A percentile compares a stretch with the other conserved stretches of the same genome.
Conservation (phyloP, 202 grass and related monocot species). For the Bolboschoenoplectus hybrid region DNA sequence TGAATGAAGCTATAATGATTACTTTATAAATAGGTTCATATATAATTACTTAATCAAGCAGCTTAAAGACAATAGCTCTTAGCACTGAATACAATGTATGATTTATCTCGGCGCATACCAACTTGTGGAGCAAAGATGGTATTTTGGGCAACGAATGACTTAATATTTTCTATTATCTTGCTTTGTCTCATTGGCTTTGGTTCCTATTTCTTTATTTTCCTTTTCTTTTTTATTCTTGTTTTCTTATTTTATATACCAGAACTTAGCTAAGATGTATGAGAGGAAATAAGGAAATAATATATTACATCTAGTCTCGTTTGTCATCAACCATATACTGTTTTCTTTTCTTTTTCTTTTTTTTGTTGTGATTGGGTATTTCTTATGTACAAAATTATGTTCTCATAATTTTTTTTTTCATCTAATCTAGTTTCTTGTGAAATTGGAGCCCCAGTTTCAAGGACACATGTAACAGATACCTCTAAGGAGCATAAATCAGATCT, state of each 20-base stretch:
- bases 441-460: not conserved
- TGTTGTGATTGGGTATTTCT: not conserved
- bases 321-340: too few species aligned
- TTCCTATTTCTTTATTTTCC: not conserved
- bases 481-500: conserved; percentile 43
- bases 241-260: not conserved
- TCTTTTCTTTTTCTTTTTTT: too few species aligned
- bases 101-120: not conserved
- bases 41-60: too few species aligned
- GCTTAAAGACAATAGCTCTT: not conserved
- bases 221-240: not conserved
- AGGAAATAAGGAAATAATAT: not conserved
- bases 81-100: too few species aligned
- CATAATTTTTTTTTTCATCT: not conserved
- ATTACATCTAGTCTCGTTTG: not conserved
- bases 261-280: conserved; percentile 7
- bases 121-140: not conserved
- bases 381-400: not conserved
- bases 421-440: conserved; percentile 21
- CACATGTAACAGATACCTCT: not conserved
- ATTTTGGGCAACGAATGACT: not conserved
- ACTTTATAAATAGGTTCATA: too few species aligned
- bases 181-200: not conserved
- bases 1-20: not conserved
- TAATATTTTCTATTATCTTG: not conserved